Conservation (phyloP, 371 early-diverging fungal species). For the Mortierella sp. region DNA sequence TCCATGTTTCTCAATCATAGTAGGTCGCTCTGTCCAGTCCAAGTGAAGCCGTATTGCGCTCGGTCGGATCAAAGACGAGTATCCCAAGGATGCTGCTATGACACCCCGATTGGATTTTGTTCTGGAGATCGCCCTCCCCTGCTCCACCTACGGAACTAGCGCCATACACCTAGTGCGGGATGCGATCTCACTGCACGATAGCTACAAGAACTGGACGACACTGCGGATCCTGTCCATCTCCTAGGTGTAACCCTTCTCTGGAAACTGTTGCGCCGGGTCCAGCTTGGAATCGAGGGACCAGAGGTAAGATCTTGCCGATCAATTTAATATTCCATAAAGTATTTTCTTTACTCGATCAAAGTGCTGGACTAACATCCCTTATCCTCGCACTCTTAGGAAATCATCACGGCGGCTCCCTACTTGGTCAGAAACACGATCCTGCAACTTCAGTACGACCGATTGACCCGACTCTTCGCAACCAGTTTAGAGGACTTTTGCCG, state of each 20-base stretch:
- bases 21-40: constrained; percentile 44
- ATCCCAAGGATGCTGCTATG: constrained; percentile 52
- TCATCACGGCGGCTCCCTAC: constrained; percentile 42
- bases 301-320: constrained; percentile 19
- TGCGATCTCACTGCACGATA: constrained; percentile 41
- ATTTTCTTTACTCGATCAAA: too few relatives aligned
- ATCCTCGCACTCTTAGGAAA: constrained; percentile 13
- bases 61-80: constrained; percentile 46
- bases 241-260: constrained; percentile 37
- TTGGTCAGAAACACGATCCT: constrained; percentile 48
- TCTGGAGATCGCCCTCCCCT: constrained; percentile 48
- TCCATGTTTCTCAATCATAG: too few relatives aligned
- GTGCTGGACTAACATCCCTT: too few relatives aligned
- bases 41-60: constrained; percentile 48
- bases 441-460: constrained; percentile 45
- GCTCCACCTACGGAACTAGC: constrained; percentile 50
- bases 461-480: constrained; percentile 45
- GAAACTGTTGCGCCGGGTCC: constrained; percentile 30
- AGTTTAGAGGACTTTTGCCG: constrained; percentile 45
- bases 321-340: too few relatives aligned
- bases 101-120: constrained; percentile 49
- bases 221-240: constrained; percentile 47
- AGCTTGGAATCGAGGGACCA: constrained; percentile 49
- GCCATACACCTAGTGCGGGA: constrained; percentile 40
- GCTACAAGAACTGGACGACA: constrained; percentile 46